Evolutionary conservation across 2,329 filamentous ascomycete genomes (phyloP).

Genomic region (Corniculantispora saksenae): DNA sequence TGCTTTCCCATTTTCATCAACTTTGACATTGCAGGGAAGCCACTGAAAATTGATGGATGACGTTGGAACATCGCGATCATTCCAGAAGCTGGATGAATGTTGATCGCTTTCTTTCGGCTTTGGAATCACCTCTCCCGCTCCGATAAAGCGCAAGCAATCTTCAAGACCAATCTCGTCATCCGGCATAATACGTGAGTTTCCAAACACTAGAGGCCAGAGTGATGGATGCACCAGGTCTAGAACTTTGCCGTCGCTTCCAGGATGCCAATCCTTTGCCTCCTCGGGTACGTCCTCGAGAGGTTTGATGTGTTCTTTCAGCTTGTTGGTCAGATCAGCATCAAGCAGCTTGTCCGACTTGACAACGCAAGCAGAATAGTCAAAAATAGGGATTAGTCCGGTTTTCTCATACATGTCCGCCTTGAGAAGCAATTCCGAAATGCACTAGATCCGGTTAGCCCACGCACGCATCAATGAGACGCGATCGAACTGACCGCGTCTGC

Average conservation of each 20-base stretch:
- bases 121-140: not conserved
- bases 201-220: constrained; percentile 61
- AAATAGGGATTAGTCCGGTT: constrained; percentile 35
- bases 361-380: constrained; percentile 34
- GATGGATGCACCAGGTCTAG: constrained; percentile 66
- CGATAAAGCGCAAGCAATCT: not conserved
- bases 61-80: not conserved
- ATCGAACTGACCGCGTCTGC: constrained; percentile 30
- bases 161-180: not conserved
- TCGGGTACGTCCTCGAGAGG: constrained; percentile 54
- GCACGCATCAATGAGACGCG: not conserved
- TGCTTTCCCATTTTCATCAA: constrained; percentile 35
- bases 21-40: constrained; percentile 52
- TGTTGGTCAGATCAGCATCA: constrained; percentile 25
- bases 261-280: constrained; percentile 60
- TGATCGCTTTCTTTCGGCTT: not conserved
- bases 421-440: not conserved
- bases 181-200: constrained; percentile 24
- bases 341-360: constrained; percentile 38
- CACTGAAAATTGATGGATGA: constrained; percentile 41
- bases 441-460: not conserved
- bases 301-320: constrained; percentile 45
- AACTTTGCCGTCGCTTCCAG: constrained; percentile 55
- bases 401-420: constrained; percentile 36
- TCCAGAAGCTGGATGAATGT: not conserved